These are phyloP conservation scores for Calonectria naviculata DNA, from an alignment of 2,329 filamentous ascomycete genomes.

Conservation along the genomic window DNA sequence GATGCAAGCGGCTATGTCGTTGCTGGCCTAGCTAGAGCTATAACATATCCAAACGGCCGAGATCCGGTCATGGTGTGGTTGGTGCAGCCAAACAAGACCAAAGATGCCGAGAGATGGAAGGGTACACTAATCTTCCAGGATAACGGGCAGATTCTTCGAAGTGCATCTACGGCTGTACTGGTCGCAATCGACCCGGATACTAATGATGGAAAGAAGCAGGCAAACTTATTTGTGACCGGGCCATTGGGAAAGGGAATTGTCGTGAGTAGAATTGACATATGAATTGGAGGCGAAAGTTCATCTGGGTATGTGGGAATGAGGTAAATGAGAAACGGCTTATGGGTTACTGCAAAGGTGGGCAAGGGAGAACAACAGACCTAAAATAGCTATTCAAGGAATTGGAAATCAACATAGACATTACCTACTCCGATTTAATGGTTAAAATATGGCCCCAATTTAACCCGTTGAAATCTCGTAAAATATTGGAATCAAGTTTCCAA, in stretches of 20 bases:
- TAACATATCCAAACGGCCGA: background rate
- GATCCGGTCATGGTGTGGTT: constrained; percentile 3
- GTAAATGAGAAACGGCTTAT: background rate
- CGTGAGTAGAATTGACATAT: background rate
- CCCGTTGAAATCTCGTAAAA: no score
- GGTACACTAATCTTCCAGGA: background rate
- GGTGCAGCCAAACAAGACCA: background rate
- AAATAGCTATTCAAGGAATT: no score
- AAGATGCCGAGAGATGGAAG: background rate
- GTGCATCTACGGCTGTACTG: background rate
- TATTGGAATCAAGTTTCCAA: no score
- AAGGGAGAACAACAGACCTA: background rate
- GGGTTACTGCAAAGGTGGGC: background rate
- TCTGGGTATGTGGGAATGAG: background rate
- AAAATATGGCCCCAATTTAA: no score
- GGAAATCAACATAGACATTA: no score
- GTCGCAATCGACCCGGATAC: background rate
- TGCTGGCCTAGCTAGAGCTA: background rate
- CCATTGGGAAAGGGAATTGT: background rate
- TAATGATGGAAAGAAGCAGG: background rate
- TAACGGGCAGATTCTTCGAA: background rate
- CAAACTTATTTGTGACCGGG: background rate
- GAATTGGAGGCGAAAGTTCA: background rate
- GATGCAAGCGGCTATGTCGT: background rate
- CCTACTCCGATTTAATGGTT: no score